These are phyloP conservation scores for Beauveria sp. DNA, from an alignment of 2,329 filamentous ascomycete species.

Conservation along the genomic window DNA sequence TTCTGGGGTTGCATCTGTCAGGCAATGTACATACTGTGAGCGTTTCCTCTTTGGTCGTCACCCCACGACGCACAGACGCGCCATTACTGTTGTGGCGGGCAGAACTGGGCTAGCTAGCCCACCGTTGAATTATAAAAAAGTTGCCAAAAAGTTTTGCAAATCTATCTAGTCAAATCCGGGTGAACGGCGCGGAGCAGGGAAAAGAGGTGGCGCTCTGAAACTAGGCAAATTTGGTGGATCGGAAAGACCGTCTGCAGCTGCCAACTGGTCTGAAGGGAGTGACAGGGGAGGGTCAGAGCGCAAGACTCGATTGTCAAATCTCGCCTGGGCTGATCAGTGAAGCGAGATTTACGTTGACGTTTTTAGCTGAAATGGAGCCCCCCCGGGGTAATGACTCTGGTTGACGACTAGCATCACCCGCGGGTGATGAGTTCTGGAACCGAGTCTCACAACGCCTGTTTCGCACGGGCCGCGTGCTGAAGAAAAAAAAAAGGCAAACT, in stretches of 20 bases:
- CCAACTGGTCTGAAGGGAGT: background rate
- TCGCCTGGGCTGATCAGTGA: background rate
- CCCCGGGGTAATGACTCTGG: background rate
- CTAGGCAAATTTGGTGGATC: background rate
- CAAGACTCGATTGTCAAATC: background rate
- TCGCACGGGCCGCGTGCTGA: slow-evolving; percentile 3
- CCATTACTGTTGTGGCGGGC: background rate
- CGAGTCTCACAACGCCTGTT: background rate
- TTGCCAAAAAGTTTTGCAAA: background rate
- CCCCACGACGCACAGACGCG: slow-evolving; percentile 6
- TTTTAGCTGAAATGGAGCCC: background rate
- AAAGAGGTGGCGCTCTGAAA: background rate
- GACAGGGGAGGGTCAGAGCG: background rate
- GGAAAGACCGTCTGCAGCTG: background rate
- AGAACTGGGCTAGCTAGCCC: background rate
- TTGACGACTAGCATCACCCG: background rate
- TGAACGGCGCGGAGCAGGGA: background rate
- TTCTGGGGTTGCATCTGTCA: slow-evolving; percentile 1
- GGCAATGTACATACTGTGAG: background rate
- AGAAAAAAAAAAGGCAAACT: background rate
- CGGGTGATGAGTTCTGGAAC: background rate
- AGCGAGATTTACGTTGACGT: background rate
- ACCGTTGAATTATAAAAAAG: background rate
- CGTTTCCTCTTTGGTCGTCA: background rate
- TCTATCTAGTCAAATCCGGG: background rate